phyloP scores from a whole-genome alignment of 129 eudicot species.

The Gnaphalium uliginosum region DNA sequence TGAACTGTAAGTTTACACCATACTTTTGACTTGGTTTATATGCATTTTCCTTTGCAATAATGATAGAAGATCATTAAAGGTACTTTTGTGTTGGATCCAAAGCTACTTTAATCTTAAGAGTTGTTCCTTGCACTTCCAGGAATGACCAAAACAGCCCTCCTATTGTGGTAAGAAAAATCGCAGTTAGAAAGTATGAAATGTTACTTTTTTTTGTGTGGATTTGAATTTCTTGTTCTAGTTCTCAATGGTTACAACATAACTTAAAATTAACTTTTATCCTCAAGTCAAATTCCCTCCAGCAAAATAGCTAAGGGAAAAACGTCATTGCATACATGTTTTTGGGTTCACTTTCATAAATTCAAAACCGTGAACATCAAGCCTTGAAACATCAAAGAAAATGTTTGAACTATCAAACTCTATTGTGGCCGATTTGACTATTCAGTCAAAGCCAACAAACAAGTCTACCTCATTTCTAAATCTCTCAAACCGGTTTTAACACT shows the following conservation, averaged over 20 bases:
- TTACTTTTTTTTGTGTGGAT: too few species aligned
- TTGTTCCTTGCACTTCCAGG: background rate
- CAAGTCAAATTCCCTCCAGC: background rate
- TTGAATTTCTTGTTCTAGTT: too few species aligned
- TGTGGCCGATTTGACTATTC: too few species aligned
- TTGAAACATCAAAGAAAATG: too few species aligned
- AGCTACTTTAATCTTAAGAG: background rate
- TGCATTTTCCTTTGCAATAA: constrained; percentile 14
- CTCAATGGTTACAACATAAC: background rate
- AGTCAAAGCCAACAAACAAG: background rate
- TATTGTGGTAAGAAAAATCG: background rate
- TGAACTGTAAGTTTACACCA: constrained; percentile 4
- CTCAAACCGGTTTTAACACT: too few species aligned
- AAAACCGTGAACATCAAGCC: background rate
- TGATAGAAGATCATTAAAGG: constrained; percentile 15
- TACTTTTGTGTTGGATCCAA: constrained; percentile 27
- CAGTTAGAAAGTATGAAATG: too few species aligned
- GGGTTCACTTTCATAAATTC: background rate
- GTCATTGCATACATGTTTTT: background rate
- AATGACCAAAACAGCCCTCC: constrained; percentile 29
- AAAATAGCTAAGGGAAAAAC: background rate
- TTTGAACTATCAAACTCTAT: too few species aligned
- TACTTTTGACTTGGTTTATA: constrained; percentile 26
- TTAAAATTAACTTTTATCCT: background rate
- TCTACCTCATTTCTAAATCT: background rate